Conservation (phyloP, 2,329 filamentous ascomycete species). For the Fusarium floridanum region DNA sequence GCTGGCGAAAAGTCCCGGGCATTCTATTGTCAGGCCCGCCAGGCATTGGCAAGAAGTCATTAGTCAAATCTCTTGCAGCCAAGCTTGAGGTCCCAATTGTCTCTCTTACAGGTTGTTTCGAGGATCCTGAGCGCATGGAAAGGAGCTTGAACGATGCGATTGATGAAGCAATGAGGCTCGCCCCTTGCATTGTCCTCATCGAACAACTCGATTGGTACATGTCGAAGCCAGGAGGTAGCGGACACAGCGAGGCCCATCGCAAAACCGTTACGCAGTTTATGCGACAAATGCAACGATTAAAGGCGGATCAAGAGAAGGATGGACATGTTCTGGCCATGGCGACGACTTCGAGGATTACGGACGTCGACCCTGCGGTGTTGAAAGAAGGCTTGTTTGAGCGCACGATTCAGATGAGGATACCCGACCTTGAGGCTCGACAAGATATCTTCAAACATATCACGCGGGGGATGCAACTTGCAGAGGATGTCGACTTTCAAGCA, state of each 20-base stretch:
- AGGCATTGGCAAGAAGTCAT: slow-evolving; percentile 84
- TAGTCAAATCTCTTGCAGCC: slow-evolving; percentile 80
- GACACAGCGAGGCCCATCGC: slow-evolving; percentile 90
- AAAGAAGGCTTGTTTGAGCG: slow-evolving; percentile 83
- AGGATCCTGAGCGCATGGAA: slow-evolving; percentile 55
- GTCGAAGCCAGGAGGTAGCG: slow-evolving; percentile 81
- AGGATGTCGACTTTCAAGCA: slow-evolving; percentile 78
- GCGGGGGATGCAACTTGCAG: slow-evolving; percentile 71
- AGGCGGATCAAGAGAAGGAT: slow-evolving; percentile 74
- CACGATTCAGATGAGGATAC: slow-evolving; percentile 89
- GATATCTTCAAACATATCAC: slow-evolving; percentile 83
- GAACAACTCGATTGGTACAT: slow-evolving; percentile 90
- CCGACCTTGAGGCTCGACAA: slow-evolving; percentile 81
- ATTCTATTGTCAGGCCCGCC: slow-evolving; percentile 83
- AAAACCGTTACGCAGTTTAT: slow-evolving; percentile 86
- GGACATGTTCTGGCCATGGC: slow-evolving; percentile 91
- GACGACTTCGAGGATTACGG: slow-evolving; percentile 90
- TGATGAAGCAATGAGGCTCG: slow-evolving; percentile 86
- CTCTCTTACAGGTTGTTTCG: slow-evolving; percentile 57
- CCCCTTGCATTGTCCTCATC: slow-evolving; percentile 91
- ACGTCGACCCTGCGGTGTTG: slow-evolving; percentile 82
- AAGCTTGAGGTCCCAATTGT: slow-evolving; percentile 81
- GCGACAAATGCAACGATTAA: slow-evolving; percentile 87
- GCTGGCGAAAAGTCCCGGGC: slow-evolving; percentile 56
- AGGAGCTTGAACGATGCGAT: slow-evolving; percentile 56